These are phyloP conservation scores for Athelia psychrophila DNA, from an alignment of 1,284 basidiomycete species.

Conservation along the genomic window DNA sequence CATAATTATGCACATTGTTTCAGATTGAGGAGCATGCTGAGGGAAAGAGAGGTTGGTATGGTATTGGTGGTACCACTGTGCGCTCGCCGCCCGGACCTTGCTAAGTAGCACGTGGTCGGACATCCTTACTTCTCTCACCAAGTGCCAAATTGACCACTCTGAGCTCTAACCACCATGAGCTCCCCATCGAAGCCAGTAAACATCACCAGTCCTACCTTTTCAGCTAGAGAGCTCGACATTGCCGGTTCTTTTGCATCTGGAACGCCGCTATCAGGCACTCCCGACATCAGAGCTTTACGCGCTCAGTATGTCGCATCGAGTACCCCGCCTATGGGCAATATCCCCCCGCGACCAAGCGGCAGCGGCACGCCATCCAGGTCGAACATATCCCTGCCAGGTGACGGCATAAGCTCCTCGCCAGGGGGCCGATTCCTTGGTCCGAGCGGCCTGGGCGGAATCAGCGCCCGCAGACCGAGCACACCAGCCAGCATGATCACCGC, in stretches of 20 bases:
- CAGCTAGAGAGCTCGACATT: slow-evolving; percentile 20
- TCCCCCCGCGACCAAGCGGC: slow-evolving; percentile 46
- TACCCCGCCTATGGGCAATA: slow-evolving; percentile 64
- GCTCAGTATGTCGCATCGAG: slow-evolving; percentile 52
- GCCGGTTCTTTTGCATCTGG: background rate
- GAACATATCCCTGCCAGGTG: slow-evolving; percentile 19
- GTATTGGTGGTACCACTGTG: no score
- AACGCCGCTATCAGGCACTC: slow-evolving; percentile 40
- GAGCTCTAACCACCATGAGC: background rate
- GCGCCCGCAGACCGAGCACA: slow-evolving; percentile 23
- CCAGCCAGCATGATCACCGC: slow-evolving; percentile 29
- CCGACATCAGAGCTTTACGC: slow-evolving; percentile 55
- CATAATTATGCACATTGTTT: no score
- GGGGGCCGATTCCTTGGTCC: slow-evolving; percentile 15
- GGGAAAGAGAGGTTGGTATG: no score
- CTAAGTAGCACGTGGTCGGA: no score
- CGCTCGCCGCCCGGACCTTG: no score
- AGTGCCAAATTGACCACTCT: no score
- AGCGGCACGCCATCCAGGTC: slow-evolving; percentile 13
- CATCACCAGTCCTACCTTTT: slow-evolving; percentile 42
- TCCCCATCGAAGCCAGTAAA: slow-evolving; percentile 57
- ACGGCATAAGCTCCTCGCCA: slow-evolving; percentile 23
- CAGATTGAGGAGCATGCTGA: no score
- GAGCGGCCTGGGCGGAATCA: slow-evolving; percentile 26
- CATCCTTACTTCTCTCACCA: no score